Conservation (phyloP, 345 rosid species). For the Trapa bicornis region DNA sequence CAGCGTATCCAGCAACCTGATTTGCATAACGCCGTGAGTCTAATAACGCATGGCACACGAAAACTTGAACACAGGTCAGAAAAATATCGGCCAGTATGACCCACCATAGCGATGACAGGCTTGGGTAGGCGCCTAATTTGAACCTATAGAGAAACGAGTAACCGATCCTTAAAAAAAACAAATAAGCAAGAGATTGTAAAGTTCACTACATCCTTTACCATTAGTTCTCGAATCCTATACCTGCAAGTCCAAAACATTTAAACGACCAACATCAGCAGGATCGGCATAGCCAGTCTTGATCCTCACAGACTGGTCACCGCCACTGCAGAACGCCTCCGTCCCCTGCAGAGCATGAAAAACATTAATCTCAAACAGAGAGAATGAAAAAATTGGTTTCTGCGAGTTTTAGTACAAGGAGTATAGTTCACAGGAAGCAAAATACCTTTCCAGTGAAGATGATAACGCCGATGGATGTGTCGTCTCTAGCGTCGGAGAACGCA, state of each 20-base stretch:
- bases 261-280: slow-evolving; percentile 46
- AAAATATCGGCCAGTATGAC: neutral
- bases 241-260: slow-evolving; percentile 86
- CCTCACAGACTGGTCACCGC: slow-evolving; percentile 83
- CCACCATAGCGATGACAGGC: slow-evolving; percentile 95
- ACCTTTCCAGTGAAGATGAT: slow-evolving; percentile 87
- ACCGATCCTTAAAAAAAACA: neutral
- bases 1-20: slow-evolving; percentile 95
- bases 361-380: neutral
- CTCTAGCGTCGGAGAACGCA: slow-evolving; percentile 75
- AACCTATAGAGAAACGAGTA: slow-evolving; percentile 28
- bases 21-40: neutral
- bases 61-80: neutral
- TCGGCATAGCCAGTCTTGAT: slow-evolving; percentile 73
- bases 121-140: slow-evolving; percentile 89
- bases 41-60: neutral
- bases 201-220: too few relatives aligned
- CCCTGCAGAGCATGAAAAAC: too few relatives aligned
- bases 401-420: neutral
- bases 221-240: slow-evolving; percentile 11
- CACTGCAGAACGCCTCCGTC: slow-evolving; percentile 81
- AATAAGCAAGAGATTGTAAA: neutral
- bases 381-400: neutral
- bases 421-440: neutral
- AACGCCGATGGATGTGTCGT: slow-evolving; percentile 65